A percentile compares a stretch with the other conserved stretches of the same genome.
Conservation (phyloP, 805 yeast species). For the Saccharomycopsis fermentans region DNA sequence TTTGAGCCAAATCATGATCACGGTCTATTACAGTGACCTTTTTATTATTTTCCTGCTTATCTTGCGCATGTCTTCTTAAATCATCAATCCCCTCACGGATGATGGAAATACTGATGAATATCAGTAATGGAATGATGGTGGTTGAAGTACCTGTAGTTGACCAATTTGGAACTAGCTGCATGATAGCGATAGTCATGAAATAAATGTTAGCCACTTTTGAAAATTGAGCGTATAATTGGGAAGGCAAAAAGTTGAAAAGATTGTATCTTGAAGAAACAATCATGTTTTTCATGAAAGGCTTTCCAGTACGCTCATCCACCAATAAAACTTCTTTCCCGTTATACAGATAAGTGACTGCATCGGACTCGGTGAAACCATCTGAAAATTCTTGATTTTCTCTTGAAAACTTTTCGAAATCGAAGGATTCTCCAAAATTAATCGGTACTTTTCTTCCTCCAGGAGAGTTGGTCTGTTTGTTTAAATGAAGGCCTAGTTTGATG, state of each 20-base stretch:
- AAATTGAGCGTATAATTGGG: slow-evolving; percentile 83
- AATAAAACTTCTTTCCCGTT: slow-evolving; percentile 4
- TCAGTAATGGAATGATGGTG: slow-evolving; percentile 78
- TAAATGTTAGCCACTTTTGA: slow-evolving; percentile 88
- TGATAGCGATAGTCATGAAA: slow-evolving; percentile 78
- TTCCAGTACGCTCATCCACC: slow-evolving; percentile 12
- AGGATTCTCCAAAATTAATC: slow-evolving; percentile 1
- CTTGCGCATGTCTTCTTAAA: slow-evolving; percentile 75
- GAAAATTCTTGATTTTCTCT: slow-evolving; percentile 1
- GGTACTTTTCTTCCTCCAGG: slow-evolving; percentile 14
- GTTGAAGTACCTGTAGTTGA: slow-evolving; percentile 94
- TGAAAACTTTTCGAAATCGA: slow-evolving; percentile 6
- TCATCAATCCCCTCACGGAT: slow-evolving; percentile 93
- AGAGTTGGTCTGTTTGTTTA: slow-evolving; percentile 1
- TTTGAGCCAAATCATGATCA: slow-evolving; percentile 11
- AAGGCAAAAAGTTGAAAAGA: slow-evolving; percentile 69
- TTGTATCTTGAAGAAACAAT: slow-evolving; percentile 87
- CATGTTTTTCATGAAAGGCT: slow-evolving; percentile 44
- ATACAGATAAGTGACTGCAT: not conserved
- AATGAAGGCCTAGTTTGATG: slow-evolving; percentile 7
- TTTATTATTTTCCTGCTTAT: slow-evolving; percentile 71
- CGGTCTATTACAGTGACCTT: not conserved
- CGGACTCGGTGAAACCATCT: not conserved
- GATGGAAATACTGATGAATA: slow-evolving; percentile 83
- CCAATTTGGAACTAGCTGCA: slow-evolving; percentile 96